Evolutionary conservation across 352 stramenopile genomes (phyloP).

Genomic region (Phytophthora rubi): DNA sequence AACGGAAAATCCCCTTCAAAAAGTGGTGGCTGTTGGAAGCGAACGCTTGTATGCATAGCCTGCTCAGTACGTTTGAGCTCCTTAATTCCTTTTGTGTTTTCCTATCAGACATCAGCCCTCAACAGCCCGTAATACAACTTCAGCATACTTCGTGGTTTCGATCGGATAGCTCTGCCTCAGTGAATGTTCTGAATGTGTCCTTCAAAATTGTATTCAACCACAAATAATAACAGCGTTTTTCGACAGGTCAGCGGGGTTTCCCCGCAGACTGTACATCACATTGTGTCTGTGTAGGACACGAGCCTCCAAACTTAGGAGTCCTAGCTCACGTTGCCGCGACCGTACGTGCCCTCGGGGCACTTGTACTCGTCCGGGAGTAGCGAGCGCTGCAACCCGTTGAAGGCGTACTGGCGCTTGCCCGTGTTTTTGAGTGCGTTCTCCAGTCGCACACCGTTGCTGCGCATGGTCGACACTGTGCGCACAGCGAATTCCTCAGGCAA

Average conservation of each 20-base stretch:
- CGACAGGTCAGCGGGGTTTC: background rate
- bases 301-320: background rate
- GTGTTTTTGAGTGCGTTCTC: conserved; percentile 84
- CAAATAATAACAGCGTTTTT: conserved; percentile 40
- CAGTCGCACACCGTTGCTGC: conserved; percentile 73
- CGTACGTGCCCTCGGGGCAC: conserved; percentile 84
- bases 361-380: conserved; percentile 79
- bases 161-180: too few relatives aligned
- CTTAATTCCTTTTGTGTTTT: background rate
- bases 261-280: conserved; percentile 8
- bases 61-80: background rate
- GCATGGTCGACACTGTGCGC: conserved; percentile 77
- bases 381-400: conserved; percentile 80
- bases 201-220: conserved; percentile 39
- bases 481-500: conserved; percentile 62
- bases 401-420: conserved; percentile 77
- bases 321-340: conserved; percentile 77
- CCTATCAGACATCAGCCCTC: background rate
- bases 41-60: background rate
- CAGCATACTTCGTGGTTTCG: too few relatives aligned
- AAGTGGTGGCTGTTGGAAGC: background rate
- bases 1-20: too few relatives aligned
- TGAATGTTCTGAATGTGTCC: background rate
- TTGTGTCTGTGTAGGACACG: conserved; percentile 8
- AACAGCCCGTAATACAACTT: background rate